Evolutionary conservation across 305 asterid genomes (phyloP).

Genomic region (Solanum hybrid): DNA sequence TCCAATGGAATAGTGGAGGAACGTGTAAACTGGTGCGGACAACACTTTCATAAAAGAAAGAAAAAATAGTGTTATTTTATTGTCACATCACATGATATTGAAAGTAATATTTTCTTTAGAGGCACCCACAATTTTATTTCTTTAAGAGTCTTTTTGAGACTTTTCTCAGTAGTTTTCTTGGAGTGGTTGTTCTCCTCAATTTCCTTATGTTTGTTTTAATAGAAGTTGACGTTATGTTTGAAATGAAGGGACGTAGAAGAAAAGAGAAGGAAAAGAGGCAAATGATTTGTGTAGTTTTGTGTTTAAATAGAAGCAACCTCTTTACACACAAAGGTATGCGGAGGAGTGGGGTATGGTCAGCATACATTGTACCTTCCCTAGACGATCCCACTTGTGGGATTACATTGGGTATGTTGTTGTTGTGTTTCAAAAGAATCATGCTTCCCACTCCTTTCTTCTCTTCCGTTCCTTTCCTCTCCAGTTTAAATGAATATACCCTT

Average conservation of each 20-base stretch:
- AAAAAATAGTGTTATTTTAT: not conserved
- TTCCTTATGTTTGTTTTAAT: not conserved
- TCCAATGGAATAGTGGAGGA: not conserved
- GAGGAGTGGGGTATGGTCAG: not conserved
- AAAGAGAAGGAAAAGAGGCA: not conserved
- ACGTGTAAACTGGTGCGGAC: accelerated
- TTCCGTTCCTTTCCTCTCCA: not conserved
- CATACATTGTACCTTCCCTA: not conserved
- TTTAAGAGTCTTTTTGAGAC: not conserved
- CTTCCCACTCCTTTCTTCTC: not conserved
- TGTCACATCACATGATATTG: not conserved
- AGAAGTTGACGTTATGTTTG: not conserved
- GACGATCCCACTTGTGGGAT: not conserved
- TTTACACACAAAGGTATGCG: not conserved
- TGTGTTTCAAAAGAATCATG: not conserved
- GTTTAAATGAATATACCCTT: not conserved
- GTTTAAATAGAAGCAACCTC: not conserved
- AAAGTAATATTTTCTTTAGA: not conserved
- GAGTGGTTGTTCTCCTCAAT: not conserved
- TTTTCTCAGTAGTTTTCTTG: not conserved
- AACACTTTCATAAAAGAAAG: not conserved
- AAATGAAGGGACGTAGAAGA: not conserved
- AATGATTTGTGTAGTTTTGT: not conserved
- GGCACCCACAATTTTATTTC: not conserved
- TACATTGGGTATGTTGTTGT: not conserved